Evolutionary conservation across 208 protist genomes (phyloP).

Genomic region (Novymonas esmeraldas): DNA sequence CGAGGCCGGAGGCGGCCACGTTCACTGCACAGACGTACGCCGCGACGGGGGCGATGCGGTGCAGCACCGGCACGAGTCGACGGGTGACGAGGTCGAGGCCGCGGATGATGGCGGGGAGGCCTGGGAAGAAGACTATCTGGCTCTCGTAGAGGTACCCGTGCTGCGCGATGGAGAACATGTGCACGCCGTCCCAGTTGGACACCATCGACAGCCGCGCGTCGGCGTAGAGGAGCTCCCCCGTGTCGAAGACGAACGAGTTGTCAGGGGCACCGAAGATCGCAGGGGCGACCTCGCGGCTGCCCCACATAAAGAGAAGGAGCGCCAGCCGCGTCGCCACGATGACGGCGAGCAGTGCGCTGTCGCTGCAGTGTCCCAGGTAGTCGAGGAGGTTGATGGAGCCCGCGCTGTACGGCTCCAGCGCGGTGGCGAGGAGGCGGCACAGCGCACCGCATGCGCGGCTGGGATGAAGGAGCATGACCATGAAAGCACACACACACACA

Average conservation of each 20-base stretch:
- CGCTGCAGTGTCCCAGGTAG: constrained; percentile 50
- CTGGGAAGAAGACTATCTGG: constrained; percentile 71
- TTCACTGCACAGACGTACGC: constrained; percentile 57
- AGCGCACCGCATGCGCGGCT: background rate
- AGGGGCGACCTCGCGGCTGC: constrained; percentile 41
- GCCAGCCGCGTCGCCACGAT: constrained; percentile 43
- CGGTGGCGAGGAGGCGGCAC: background rate
- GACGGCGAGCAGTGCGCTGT: constrained; percentile 38
- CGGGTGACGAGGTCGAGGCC: constrained; percentile 36
- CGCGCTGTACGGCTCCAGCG: constrained; percentile 15
- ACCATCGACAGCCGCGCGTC: constrained; percentile 54
- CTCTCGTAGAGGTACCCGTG: constrained; percentile 82
- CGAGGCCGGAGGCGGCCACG: constrained; percentile 32
- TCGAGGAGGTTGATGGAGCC: constrained; percentile 34
- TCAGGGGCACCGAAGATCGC: constrained; percentile 33
- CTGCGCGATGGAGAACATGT: constrained; percentile 77
- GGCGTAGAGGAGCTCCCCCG: constrained; percentile 48
- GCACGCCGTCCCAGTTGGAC: constrained; percentile 73
- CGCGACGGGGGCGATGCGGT: constrained; percentile 47
- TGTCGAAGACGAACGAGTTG: constrained; percentile 60
- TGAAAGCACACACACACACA: background rate
- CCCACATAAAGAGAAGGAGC: constrained; percentile 51
- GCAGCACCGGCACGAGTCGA: constrained; percentile 25
- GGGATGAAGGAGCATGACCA: background rate
- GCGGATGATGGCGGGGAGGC: constrained; percentile 59